Conservation (phyloP, 1,139 yeast genomes). For the Taphrina betulina region DNA sequence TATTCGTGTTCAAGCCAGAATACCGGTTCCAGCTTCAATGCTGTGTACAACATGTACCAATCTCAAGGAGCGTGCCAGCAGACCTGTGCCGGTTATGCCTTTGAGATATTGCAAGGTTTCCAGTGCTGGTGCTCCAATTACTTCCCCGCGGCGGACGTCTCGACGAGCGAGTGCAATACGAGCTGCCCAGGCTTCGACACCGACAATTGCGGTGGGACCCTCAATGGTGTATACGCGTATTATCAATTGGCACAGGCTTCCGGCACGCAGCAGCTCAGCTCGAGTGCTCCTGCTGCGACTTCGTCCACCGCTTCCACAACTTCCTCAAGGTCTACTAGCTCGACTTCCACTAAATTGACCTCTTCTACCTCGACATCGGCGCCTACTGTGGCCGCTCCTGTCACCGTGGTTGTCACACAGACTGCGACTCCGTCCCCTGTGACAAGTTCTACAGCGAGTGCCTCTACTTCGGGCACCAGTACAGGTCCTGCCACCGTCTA, state of each 20-base stretch:
- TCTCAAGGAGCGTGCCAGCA: constrained; percentile 59
- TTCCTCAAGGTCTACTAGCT: not conserved
- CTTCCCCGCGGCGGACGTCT: constrained; percentile 50
- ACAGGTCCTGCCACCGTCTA: constrained; percentile 40
- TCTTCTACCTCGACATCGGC: constrained; percentile 28
- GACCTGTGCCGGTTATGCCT: constrained; percentile 55
- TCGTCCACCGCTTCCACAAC: constrained; percentile 7
- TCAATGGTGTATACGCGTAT: constrained; percentile 39
- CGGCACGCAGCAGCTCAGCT: constrained; percentile 12
- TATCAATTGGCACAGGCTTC: constrained; percentile 28
- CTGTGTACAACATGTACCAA: constrained; percentile 44
- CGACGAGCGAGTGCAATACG: constrained; percentile 48
- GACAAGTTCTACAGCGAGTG: constrained; percentile 2
- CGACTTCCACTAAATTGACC: constrained; percentile 3
- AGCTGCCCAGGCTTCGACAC: constrained; percentile 52
- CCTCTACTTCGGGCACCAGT: constrained; percentile 41
- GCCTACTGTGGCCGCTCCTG: constrained; percentile 13
- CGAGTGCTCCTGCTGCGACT: not conserved
- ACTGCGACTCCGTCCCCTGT: constrained; percentile 23
- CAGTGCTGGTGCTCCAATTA: constrained; percentile 62
- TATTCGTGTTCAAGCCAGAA: constrained; percentile 20
- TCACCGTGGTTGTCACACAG: constrained; percentile 23
- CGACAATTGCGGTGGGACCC: constrained; percentile 51
- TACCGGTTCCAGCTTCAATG: constrained; percentile 35
- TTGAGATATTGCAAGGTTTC: constrained; percentile 55